A percentile compares a stretch with the other conserved stretches of the same genome.
Conservation (phyloP, 306 rosid genomes). For the Inga oerstediana region DNA sequence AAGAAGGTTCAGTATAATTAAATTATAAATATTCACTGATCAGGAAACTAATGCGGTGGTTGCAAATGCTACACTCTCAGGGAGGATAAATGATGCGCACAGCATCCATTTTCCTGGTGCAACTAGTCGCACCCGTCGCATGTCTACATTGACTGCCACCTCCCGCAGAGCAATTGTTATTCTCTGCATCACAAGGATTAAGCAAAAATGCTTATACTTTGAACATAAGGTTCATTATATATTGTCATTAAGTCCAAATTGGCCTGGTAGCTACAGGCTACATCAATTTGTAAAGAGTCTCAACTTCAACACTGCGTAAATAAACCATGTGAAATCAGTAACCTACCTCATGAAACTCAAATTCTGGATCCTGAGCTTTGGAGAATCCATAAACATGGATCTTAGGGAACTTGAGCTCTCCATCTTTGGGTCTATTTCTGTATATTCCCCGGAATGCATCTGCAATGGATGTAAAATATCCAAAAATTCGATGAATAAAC, state of each 20-base stretch:
- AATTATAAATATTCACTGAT: constrained; percentile 30
- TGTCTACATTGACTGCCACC: constrained; percentile 73
- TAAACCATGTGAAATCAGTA: constrained; percentile 18
- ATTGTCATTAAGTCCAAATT: background rate
- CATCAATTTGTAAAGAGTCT: constrained; percentile 21
- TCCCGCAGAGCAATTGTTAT: constrained; percentile 79
- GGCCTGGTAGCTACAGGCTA: constrained; percentile 28
- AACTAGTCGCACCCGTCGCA: constrained; percentile 83
- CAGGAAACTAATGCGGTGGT: constrained; percentile 40
- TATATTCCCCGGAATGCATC: constrained; percentile 84
- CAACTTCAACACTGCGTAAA: constrained; percentile 4
- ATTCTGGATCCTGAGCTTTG: constrained; percentile 93
- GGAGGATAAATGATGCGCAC: constrained; percentile 88
- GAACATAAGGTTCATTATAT: constrained; percentile 5
- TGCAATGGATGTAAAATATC: constrained; percentile 38
- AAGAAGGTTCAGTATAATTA: constrained; percentile 14
- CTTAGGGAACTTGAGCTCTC: constrained; percentile 57
- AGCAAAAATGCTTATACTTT: constrained; percentile 5
- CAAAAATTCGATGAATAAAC: background rate
- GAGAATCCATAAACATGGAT: constrained; percentile 97
- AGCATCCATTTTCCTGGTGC: constrained; percentile 99
- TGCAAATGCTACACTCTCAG: constrained; percentile 75
- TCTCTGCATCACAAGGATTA: constrained; percentile 57
- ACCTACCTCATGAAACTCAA: constrained; percentile 87
- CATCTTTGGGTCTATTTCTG: constrained; percentile 50